Percentiles rank a stretch among this genome's conserved stretches.
Conservation (phyloP, 192 early-diverging fungal species). For the Geranomyces variabilis region DNA sequence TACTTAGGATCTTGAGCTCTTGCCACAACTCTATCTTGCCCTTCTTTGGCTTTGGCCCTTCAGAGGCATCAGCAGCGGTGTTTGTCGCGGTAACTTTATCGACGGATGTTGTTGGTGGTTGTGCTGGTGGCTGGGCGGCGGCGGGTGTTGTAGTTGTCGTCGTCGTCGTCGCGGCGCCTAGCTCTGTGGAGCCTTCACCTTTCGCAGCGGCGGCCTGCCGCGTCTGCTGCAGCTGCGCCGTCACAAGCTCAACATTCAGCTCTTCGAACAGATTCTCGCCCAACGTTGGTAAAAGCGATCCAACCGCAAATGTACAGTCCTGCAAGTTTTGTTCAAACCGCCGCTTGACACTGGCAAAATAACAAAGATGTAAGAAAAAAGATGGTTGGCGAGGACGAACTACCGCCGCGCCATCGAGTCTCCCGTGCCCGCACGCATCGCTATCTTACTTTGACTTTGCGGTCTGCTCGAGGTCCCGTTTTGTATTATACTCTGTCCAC, state of each 20-base stretch:
- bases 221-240: constrained; percentile 64
- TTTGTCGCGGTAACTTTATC: too few relatives aligned
- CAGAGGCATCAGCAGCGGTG: not conserved
- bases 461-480: constrained; percentile 64
- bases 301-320: constrained; percentile 87
- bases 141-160: not conserved
- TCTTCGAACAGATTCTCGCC: constrained; percentile 75
- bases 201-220: constrained; percentile 14
- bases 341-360: constrained; percentile 67
- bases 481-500: constrained; percentile 72
- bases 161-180: too few relatives aligned
- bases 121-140: not conserved
- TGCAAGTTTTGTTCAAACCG: constrained; percentile 94
- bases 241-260: constrained; percentile 79
- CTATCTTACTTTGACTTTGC: constrained; percentile 81
- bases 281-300: constrained; percentile 79
- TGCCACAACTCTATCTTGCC: constrained; percentile 77
- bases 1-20: constrained; percentile 84
- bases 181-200: too few relatives aligned
- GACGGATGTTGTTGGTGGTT: not conserved
- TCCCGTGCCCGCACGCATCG: too few relatives aligned
- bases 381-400: too few relatives aligned
- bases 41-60: not conserved
- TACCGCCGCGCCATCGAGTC: too few relatives aligned
- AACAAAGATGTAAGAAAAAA: too few relatives aligned